Conservation (phyloP, 2,329 filamentous ascomycete genomes). For the Diaporthe citrichinensis region DNA sequence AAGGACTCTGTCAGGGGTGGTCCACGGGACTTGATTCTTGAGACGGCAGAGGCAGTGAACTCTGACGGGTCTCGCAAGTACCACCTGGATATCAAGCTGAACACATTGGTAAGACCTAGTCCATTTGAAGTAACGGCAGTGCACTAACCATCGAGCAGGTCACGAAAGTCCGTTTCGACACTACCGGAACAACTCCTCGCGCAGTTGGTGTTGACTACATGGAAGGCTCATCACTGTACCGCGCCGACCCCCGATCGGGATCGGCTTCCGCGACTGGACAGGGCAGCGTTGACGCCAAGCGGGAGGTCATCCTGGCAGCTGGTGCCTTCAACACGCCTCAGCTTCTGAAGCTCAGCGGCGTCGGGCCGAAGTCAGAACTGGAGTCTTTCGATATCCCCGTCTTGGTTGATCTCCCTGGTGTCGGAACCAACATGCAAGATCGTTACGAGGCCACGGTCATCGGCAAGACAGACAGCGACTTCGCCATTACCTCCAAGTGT, state of each 20-base stretch:
- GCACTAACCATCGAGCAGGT: neutral
- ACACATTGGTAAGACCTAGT: conserved; percentile 50
- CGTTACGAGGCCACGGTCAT: conserved; percentile 46
- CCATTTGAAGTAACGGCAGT: conserved; percentile 48
- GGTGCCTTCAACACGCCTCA: conserved; percentile 51
- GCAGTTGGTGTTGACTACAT: conserved; percentile 45
- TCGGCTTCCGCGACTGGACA: conserved; percentile 44
- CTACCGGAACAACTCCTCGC: conserved; percentile 33
- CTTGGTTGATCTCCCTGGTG: conserved; percentile 49
- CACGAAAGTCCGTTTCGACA: conserved; percentile 43
- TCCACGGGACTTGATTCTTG: conserved; percentile 50
- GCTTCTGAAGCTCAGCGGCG: conserved; percentile 52
- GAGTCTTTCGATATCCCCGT: conserved; percentile 46
- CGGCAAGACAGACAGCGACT: conserved; percentile 37
- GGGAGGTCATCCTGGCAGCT: conserved; percentile 51
- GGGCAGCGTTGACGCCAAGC: conserved; percentile 4
- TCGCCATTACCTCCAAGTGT: conserved; percentile 40
- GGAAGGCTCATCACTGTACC: conserved; percentile 44
- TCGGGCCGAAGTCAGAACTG: conserved; percentile 48
- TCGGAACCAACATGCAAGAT: conserved; percentile 51
- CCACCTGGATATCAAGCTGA: conserved; percentile 58
- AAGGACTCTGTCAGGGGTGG: conserved; percentile 55
- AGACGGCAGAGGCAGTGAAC: conserved; percentile 55
- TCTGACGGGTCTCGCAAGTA: conserved; percentile 46
- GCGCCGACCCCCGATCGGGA: conserved; percentile 42